A percentile compares a stretch with the other conserved stretches of the same genome.
Evolutionary conservation across 1,284 basidiomycete species (phyloP).

Genomic region (Mycosarcoma maydis): DNA sequence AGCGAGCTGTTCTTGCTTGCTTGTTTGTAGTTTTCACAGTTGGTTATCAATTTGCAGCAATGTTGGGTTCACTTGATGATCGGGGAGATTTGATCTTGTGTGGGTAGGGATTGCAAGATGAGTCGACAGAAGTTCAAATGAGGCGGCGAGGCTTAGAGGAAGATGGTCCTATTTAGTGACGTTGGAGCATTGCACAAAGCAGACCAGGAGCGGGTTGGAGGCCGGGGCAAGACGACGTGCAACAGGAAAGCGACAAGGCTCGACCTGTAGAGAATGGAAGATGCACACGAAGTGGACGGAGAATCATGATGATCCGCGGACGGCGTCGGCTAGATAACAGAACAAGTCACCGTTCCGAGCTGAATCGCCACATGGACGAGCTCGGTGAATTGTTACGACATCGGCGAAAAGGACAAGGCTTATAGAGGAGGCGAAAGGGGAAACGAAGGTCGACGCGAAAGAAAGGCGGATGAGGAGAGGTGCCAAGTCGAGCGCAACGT

Average conservation of each 20-base stretch:
- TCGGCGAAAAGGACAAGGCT: no score
- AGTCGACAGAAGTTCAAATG: no score
- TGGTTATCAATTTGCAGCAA: constrained; percentile 11
- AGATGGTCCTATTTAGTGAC: no score
- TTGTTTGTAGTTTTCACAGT: constrained; percentile 24
- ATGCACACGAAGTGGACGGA: no score
- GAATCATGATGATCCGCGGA: not conserved
- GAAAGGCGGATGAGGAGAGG: not conserved
- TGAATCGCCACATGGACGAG: not conserved
- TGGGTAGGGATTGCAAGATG: no score
- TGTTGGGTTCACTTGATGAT: not conserved
- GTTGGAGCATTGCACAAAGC: no score
- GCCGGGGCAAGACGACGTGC: no score
- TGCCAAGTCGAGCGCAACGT: not conserved
- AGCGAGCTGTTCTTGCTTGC: constrained; percentile 1
- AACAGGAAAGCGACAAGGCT: no score
- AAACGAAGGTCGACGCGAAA: not conserved
- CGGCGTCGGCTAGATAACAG: constrained; percentile 10
- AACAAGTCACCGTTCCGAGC: not conserved
- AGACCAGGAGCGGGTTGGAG: no score
- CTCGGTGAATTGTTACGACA: constrained; percentile 4
- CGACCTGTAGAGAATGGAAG: not conserved
- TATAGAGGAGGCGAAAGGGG: no score
- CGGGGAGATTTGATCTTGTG: no score
- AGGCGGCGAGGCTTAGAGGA: no score